phyloP scores from a whole-genome alignment of 306 rosid species.

The Prunus mongolica region DNA sequence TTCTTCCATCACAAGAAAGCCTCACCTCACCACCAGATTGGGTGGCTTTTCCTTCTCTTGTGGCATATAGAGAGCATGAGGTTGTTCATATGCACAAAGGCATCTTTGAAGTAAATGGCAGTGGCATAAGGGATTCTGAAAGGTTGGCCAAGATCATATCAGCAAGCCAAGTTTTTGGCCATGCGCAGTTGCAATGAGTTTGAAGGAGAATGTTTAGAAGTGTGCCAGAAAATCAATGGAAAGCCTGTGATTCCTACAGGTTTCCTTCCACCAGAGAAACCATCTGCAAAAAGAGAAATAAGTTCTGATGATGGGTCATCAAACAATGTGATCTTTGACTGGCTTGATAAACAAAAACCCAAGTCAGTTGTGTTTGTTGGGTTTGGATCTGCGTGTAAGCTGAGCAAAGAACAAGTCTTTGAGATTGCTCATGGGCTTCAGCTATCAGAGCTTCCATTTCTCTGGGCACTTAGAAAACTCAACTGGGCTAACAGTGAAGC shows the following conservation, averaged over 20 bases:
- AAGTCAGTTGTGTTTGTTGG: conserved; percentile 38
- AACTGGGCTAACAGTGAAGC: conserved; percentile 21
- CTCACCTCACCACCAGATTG: too few relatives aligned
- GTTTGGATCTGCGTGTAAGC: conserved; percentile 38
- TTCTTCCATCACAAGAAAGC: too few relatives aligned
- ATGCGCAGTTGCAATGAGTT: conserved; percentile 24
- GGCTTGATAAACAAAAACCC: conserved; percentile 33
- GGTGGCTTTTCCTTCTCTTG: too few relatives aligned
- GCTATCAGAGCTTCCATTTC: conserved; percentile 37
- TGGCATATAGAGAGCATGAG: too few relatives aligned
- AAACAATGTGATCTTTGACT: conserved; percentile 16
- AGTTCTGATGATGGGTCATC: not conserved
- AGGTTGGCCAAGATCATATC: too few relatives aligned
- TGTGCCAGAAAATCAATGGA: not conserved
- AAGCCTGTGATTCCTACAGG: conserved; percentile 43
- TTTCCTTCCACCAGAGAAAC: conserved; percentile 25
- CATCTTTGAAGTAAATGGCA: too few relatives aligned
- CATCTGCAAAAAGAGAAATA: not conserved
- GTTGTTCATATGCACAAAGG: too few relatives aligned
- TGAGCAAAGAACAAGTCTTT: conserved; percentile 28
- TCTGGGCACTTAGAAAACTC: conserved; percentile 43
- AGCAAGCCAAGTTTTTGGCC: not conserved
- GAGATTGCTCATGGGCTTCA: conserved; percentile 54
- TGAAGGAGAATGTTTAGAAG: conserved; percentile 27
- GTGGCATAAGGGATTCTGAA: too few relatives aligned